Base-by-base conservation (phyloP, 352 stramenopile species). In the Pythium plurisporium region DNA sequence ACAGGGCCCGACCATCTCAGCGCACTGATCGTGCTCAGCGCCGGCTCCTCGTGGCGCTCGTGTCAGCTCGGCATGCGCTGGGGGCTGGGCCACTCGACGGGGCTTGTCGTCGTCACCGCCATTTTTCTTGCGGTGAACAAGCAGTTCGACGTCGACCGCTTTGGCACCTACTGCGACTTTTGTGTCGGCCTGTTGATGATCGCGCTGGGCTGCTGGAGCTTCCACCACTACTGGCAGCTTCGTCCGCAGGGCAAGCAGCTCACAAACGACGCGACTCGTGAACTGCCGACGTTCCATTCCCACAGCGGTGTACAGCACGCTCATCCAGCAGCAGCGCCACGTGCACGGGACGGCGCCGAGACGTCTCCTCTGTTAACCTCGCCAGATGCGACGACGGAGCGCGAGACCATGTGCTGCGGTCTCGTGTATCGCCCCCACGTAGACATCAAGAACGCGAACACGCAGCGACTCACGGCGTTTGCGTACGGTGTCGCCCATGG, bases 1-100 rank as follows among this genome's bases (percentile, higher is more conserved):
- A 86, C 75, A 30, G 75, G 75, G 0, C 89, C 89, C 0, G 87
- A 96, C 70, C 89, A 97, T 67, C 71, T 97, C 1, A 89, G 78
- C n/a, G 87, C 87, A 27, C 64, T 96, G 10, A 83, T 85, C 26
- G 92, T 88, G 53, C 74, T 96, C 15, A 89, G 70, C 50, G 79
- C 84, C 17, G 79, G 74, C 33, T 86, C 74, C n/a, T 88, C 73
- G 31, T 87, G 70, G 63, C 72, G 72, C 17, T 83, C 84, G 22
- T 92, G 86, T 52, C 64, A 71, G 17, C 74, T 96, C 1, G 87
- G 87, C 30, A 76, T 96, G 57, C 79, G 83, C 64, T 97, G 87
- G 89, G 89, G 89, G 4, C 42, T 71, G 20, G 87, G 89, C 37
- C 88, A 97, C 62, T 89, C 73, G 5, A 77, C 73, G 0, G 87